Evolutionary conservation across 768 basidiomycete genomes (phyloP).

Genomic region (Phaeotremella fagi): DNA sequence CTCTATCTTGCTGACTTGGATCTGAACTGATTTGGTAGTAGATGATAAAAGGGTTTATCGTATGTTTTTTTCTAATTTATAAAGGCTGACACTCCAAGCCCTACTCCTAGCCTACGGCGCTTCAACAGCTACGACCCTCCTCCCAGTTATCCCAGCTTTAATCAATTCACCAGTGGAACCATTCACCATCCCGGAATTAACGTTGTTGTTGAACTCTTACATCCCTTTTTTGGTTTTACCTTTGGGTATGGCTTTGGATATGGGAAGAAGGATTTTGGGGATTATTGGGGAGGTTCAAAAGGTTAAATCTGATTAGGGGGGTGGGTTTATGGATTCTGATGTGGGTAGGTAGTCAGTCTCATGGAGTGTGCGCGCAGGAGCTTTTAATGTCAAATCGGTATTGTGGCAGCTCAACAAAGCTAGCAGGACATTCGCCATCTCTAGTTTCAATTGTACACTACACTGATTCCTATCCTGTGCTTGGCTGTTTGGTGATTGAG

Average conservation of each 20-base stretch:
- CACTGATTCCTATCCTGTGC: too few relatives aligned
- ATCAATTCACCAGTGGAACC: constrained; percentile 51
- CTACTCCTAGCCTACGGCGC: constrained; percentile 70
- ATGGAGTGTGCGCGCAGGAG: too few relatives aligned
- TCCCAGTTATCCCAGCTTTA: constrained; percentile 65
- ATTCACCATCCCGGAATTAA: constrained; percentile 56
- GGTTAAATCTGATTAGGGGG: constrained; percentile 11
- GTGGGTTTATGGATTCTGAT: neutral
- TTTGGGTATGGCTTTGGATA: constrained; percentile 67
- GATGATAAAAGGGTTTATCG: constrained; percentile 45
- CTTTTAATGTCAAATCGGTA: too few relatives aligned
- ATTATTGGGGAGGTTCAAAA: constrained; percentile 18
- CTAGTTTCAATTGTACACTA: too few relatives aligned
- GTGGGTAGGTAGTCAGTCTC: too few relatives aligned
- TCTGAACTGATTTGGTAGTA: neutral
- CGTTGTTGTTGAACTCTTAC: constrained; percentile 63
- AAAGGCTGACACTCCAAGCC: constrained; percentile 48
- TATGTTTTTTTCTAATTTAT: constrained; percentile 15
- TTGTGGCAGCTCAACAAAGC: too few relatives aligned
- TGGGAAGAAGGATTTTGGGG: constrained; percentile 49
- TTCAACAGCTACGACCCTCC: constrained; percentile 69
- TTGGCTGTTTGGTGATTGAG: too few relatives aligned
- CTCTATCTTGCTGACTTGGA: constrained; percentile 33
- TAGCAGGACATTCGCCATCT: too few relatives aligned
- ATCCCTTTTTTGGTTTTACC: constrained; percentile 72